These are phyloP conservation scores for Aethionema arabicum DNA, from an alignment of 345 rosid species.

Conservation along the genomic window DNA sequence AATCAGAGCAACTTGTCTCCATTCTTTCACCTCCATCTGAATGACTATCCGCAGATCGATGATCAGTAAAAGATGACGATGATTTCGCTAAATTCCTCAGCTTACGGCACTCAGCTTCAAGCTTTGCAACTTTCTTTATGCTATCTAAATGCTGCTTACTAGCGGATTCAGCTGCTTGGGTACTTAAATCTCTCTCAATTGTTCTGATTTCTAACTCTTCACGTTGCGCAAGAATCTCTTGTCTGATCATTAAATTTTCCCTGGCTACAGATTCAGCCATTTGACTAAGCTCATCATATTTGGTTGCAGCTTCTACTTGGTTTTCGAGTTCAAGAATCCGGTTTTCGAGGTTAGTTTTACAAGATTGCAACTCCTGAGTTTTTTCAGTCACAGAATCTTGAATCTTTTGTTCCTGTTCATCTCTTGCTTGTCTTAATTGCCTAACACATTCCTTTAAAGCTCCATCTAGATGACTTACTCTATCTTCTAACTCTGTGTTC, in stretches of 20 bases:
- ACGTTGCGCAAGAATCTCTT: conserved; percentile 54
- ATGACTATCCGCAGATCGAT: conserved; percentile 59
- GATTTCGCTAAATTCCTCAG: conserved; percentile 48
- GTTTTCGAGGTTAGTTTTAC: conserved; percentile 51
- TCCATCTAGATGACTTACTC: conserved; percentile 79
- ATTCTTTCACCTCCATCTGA: conserved; percentile 69
- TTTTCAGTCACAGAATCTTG: conserved; percentile 52
- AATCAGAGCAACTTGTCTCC: conserved; percentile 52
- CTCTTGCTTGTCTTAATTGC: conserved; percentile 84
- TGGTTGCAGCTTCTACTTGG: conserved; percentile 39
- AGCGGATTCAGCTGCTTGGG: conserved; percentile 85
- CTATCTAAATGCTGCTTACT: conserved; percentile 85
- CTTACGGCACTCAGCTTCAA: conserved; percentile 88
- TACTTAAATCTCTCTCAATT: conserved; percentile 79
- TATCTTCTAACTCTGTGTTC: conserved; percentile 62
- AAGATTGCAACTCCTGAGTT: conserved; percentile 53
- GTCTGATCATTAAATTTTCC: conserved; percentile 60
- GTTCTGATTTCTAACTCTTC: conserved; percentile 80
- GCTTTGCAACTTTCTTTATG: conserved; percentile 85
- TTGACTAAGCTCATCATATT: conserved; percentile 34
- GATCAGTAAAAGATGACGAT: conserved; percentile 45
- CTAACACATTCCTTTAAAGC: conserved; percentile 94
- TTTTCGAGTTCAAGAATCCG: conserved; percentile 50
- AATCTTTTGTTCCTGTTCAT: conserved; percentile 69
- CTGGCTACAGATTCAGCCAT: conserved; percentile 58